These are phyloP conservation scores for Ustilago sp. DNA, from an alignment of 1,284 basidiomycete genomes.

Conservation along the genomic window DNA sequence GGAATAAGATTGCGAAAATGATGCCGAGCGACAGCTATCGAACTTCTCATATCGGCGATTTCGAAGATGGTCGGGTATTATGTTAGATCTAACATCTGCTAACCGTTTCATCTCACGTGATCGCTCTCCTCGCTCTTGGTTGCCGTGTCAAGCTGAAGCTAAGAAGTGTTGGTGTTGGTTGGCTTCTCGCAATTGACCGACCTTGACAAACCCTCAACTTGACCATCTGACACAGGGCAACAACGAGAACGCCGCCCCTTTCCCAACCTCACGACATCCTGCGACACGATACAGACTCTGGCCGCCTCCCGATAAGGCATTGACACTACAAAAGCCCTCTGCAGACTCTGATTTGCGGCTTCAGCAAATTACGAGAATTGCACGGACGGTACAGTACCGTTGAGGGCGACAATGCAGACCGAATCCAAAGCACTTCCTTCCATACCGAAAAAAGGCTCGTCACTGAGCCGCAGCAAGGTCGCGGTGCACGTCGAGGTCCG, in stretches of 20 bases:
- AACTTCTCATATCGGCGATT: background rate
- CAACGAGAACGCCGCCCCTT: background rate
- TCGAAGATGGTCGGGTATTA: too few relatives aligned
- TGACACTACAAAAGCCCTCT: background rate
- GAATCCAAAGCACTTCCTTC: slow-evolving; percentile 12
- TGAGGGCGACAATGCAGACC: slow-evolving; percentile 17
- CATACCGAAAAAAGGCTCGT: background rate
- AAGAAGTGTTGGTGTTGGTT: slow-evolving; percentile 5
- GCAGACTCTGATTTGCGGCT: background rate
- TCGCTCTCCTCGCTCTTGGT: background rate
- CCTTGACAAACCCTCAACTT: background rate
- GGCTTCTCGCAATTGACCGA: background rate
- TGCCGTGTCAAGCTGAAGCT: background rate
- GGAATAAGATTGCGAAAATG: background rate
- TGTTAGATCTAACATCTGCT: background rate
- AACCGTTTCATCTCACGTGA: background rate
- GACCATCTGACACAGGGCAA: background rate
- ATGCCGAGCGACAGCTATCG: background rate
- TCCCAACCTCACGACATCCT: background rate
- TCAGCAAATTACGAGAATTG: background rate
- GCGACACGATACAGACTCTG: background rate
- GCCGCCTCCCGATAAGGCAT: background rate
- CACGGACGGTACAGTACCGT: background rate
- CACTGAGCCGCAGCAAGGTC: slow-evolving; percentile 4
- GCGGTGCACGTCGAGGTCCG: slow-evolving; percentile 45